Conservation (phyloP, 2,329 filamentous ascomycete species). For the Sporothrix curviconia region DNA sequence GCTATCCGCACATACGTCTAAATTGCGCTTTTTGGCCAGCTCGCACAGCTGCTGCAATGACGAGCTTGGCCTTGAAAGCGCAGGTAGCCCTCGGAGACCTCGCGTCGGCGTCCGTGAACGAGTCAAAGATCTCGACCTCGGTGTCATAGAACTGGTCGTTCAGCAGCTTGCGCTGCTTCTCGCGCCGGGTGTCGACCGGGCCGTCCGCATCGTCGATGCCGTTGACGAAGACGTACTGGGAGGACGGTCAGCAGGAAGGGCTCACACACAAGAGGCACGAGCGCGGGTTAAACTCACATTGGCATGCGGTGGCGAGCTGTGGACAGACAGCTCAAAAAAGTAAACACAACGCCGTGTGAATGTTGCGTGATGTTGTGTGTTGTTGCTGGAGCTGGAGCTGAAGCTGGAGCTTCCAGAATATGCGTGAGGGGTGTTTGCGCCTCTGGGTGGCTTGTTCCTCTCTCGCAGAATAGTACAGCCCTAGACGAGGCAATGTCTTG, state of each 20-base stretch:
- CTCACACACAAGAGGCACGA: not conserved
- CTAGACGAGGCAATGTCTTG: too few species aligned
- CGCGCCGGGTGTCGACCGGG: not conserved
- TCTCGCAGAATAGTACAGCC: too few species aligned
- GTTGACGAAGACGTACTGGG: constrained; percentile 5
- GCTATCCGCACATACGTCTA: not conserved
- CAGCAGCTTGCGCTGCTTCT: not conserved
- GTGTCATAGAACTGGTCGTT: not conserved
- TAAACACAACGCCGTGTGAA: too few species aligned
- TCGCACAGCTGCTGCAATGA: not conserved
- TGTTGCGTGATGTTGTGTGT: too few species aligned
- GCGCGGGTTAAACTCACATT: not conserved
- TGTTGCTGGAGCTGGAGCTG: too few species aligned
- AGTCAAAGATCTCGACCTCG: not conserved
- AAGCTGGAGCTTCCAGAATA: too few species aligned
- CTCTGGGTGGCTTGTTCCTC: too few species aligned
- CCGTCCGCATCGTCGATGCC: not conserved
- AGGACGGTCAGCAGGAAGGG: not conserved
- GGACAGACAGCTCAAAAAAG: not conserved
- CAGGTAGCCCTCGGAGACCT: not conserved
- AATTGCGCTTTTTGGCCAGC: not conserved
- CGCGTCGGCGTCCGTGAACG: not conserved
- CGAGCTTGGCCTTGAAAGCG: not conserved
- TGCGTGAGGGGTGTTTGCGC: too few species aligned
- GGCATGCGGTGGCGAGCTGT: not conserved